phyloP scores from a whole-genome alignment of 371 early-diverging fungal species.

The Umbelopsis sp. region DNA sequence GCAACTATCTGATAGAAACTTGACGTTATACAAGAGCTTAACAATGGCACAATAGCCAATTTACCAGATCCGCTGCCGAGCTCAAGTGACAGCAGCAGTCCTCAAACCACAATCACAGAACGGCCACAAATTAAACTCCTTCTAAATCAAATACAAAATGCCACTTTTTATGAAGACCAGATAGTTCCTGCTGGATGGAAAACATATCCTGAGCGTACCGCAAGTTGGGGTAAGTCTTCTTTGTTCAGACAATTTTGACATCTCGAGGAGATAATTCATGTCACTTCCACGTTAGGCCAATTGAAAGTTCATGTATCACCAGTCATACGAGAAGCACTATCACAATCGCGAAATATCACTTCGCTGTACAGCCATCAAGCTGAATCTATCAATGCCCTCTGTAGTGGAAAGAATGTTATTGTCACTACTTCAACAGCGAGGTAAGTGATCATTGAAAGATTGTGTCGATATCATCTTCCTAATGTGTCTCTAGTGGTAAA shows the following conservation, averaged over 20 bases:
- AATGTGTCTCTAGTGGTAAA: slow-evolving; percentile 66
- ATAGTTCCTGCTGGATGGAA: slow-evolving; percentile 23
- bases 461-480: background rate
- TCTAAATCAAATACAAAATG: slow-evolving; percentile 27
- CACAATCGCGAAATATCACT: slow-evolving; percentile 35
- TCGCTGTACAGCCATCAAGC: slow-evolving; percentile 74
- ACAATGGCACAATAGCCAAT: slow-evolving; percentile 16
- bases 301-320: slow-evolving; percentile 25
- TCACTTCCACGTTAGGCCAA: slow-evolving; percentile 20
- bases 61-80: background rate
- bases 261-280: background rate
- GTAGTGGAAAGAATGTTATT: slow-evolving; percentile 56
- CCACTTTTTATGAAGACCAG: slow-evolving; percentile 38
- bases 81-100: slow-evolving; percentile 1
- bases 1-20: slow-evolving; percentile 21
- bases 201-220: slow-evolving; percentile 27
- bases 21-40: slow-evolving; percentile 19
- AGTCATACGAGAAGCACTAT: slow-evolving; percentile 33
- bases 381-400: slow-evolving; percentile 56
- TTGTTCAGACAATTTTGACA: background rate
- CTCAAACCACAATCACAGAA: background rate
- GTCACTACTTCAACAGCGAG: slow-evolving; percentile 75
- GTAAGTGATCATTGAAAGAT: slow-evolving; percentile 27
- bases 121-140: slow-evolving; percentile 18
- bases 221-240: slow-evolving; percentile 27